These are phyloP conservation scores for Hortiboletus rubellus DNA, from an alignment of 1,284 basidiomycete species.

Conservation along the genomic window DNA sequence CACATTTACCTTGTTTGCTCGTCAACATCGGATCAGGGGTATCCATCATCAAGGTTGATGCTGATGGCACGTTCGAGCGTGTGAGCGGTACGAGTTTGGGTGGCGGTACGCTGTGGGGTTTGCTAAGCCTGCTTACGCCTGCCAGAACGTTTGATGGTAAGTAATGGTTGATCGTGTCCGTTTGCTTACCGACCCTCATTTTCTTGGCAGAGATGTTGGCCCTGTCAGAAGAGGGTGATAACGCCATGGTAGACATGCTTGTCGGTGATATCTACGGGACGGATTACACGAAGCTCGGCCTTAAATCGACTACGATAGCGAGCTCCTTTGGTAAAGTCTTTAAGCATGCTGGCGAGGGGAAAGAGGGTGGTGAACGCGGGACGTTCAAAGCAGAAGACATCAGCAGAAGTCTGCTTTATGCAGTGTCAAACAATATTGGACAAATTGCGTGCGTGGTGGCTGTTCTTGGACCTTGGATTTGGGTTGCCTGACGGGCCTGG, in stretches of 20 bases:
- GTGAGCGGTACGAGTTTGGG: constrained; percentile 97
- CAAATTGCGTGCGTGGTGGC: constrained; percentile 88
- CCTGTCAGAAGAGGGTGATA: constrained; percentile 92
- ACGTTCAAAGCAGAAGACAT: constrained; percentile 91
- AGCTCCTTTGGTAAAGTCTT: constrained; percentile 99
- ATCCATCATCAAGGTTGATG: constrained; percentile 96
- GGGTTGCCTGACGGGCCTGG: constrained; percentile 15
- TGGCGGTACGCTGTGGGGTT: constrained; percentile 99
- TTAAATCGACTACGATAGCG: constrained; percentile 97
- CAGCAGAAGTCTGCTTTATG: constrained; percentile 91
- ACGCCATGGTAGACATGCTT: constrained; percentile 95
- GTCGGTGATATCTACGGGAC: constrained; percentile 99
- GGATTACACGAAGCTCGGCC: constrained; percentile 90
- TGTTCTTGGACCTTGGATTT: constrained; percentile 5
- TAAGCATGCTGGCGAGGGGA: constrained; percentile 71
- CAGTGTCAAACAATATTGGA: constrained; percentile 98
- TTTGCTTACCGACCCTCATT: constrained; percentile 9
- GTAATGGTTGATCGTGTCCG: constrained; percentile 34
- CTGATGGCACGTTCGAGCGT: constrained; percentile 93
- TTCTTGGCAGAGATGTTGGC: constrained; percentile 85
- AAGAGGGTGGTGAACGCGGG: constrained; percentile 51
- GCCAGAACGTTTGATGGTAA: constrained; percentile 95
- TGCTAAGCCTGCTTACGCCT: constrained; percentile 91
- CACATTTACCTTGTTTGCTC: constrained; percentile 93
- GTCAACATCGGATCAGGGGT: constrained; percentile 99